Evolutionary conservation across 2,329 filamentous ascomycete genomes (phyloP).

Genomic region (Apiospora aurea): DNA sequence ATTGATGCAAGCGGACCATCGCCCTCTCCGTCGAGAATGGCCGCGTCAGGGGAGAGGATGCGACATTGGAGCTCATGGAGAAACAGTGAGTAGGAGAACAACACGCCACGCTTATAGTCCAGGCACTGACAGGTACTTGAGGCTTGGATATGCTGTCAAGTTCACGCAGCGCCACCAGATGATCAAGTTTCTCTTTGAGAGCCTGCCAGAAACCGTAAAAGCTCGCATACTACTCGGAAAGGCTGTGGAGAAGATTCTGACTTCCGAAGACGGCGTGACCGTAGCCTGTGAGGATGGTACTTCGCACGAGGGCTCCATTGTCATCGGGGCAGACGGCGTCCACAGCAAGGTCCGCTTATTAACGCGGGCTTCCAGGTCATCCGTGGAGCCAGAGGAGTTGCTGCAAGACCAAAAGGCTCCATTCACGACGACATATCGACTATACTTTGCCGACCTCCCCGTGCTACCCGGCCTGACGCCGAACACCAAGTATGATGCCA

Average conservation of each 20-base stretch:
- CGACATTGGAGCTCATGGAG: constrained; percentile 26
- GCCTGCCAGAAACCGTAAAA: constrained; percentile 28
- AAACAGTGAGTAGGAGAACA: constrained; percentile 28
- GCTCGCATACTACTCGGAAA: constrained; percentile 25
- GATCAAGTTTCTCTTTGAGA: constrained; percentile 34
- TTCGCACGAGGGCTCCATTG: constrained; percentile 44
- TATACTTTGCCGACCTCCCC: constrained; percentile 1
- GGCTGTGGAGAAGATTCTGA: constrained; percentile 22
- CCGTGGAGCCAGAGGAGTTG: constrained; percentile 31
- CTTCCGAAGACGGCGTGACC: neutral
- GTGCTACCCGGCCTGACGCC: neutral
- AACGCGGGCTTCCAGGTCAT: neutral
- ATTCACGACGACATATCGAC: neutral
- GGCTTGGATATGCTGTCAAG: constrained; percentile 34
- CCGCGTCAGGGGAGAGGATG: neutral
- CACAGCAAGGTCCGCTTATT: constrained; percentile 25
- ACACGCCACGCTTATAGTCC: neutral
- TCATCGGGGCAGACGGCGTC: constrained; percentile 52
- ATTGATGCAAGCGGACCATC: neutral
- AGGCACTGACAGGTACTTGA: constrained; percentile 21
- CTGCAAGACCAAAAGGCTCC: neutral
- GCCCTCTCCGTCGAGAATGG: neutral
- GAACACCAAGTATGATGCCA: constrained; percentile 3
- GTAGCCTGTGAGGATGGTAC: constrained; percentile 42
- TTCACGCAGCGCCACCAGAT: constrained; percentile 35